A percentile compares a stretch with the other conserved stretches of the same genome.
phyloP scores from a whole-genome alignment of 768 basidiomycete species.

The Lactarius evosmus region DNA sequence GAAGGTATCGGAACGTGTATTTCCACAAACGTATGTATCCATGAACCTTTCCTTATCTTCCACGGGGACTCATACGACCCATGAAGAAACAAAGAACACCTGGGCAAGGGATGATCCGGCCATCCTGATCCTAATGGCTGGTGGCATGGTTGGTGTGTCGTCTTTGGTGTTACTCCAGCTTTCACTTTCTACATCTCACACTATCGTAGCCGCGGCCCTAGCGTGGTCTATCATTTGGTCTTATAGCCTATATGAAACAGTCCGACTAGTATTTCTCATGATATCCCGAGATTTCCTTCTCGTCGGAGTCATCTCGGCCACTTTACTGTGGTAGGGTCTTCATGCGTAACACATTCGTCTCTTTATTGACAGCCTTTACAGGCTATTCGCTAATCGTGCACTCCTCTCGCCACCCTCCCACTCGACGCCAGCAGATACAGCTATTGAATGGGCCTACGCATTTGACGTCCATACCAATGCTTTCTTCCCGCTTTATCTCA shows the following conservation, averaged over 20 bases:
- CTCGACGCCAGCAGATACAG: constrained; percentile 63
- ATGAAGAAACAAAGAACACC: constrained; percentile 90
- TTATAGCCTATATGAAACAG: constrained; percentile 49
- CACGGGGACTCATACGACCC: constrained; percentile 9
- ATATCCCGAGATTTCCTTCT: constrained; percentile 85
- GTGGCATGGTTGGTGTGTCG: constrained; percentile 66
- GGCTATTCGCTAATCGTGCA: constrained; percentile 69
- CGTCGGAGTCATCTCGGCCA: constrained; percentile 69
- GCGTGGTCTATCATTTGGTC: constrained; percentile 87
- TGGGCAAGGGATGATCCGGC: constrained; percentile 99
- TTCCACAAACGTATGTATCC: constrained; percentile 84
- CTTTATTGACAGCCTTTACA: constrained; percentile 33
- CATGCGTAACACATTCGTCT: background rate
- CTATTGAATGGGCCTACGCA: constrained; percentile 90
- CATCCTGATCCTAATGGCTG: constrained; percentile 81
- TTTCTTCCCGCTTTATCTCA: constrained; percentile 91
- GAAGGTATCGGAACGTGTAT: constrained; percentile 92
- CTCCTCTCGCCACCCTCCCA: constrained; percentile 71
- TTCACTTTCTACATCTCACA: background rate
- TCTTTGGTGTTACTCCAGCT: background rate
- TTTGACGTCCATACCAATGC: constrained; percentile 97
- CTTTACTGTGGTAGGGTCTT: constrained; percentile 63
- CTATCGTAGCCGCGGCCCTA: constrained; percentile 62
- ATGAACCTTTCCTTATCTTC: background rate
- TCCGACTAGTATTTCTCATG: constrained; percentile 75